Conservation (phyloP, 306 rosid species). For the Crotalaria pallida region DNA sequence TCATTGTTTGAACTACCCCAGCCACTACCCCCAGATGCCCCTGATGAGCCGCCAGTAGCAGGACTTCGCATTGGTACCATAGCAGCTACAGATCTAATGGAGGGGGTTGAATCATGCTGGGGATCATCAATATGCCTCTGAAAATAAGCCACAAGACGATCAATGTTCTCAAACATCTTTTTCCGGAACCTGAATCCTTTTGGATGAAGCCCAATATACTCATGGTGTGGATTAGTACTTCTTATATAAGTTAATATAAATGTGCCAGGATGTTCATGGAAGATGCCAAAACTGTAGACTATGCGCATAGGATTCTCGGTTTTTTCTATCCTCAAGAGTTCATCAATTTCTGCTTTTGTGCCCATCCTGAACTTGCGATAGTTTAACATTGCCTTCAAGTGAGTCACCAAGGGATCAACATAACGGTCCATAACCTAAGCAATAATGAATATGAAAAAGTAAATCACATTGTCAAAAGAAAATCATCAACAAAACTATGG, state of each 20-base stretch:
- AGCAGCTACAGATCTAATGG: slow-evolving; percentile 96
- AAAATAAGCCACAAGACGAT: slow-evolving; percentile 85
- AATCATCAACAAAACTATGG: background rate
- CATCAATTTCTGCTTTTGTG: slow-evolving; percentile 87
- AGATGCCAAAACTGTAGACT: slow-evolving; percentile 86
- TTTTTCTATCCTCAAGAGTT: slow-evolving; percentile 72
- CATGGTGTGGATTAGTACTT: slow-evolving; percentile 95
- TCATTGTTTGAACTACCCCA: slow-evolving; percentile 81
- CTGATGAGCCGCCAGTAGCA: slow-evolving; percentile 90
- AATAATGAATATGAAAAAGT: slow-evolving; percentile 1
- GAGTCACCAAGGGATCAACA: slow-evolving; percentile 91
- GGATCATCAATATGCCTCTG: slow-evolving; percentile 93
- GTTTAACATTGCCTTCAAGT: slow-evolving; percentile 74
- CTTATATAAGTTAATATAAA: slow-evolving; percentile 81
- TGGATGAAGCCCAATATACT: slow-evolving; percentile 94
- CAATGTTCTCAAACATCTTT: slow-evolving; percentile 94
- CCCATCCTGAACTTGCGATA: slow-evolving; percentile 90
- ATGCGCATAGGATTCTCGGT: slow-evolving; percentile 79
- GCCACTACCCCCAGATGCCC: slow-evolving; percentile 69
- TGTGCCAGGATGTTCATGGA: slow-evolving; percentile 98
- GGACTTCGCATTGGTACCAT: slow-evolving; percentile 99
- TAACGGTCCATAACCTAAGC: slow-evolving; percentile 94
- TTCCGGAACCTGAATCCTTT: slow-evolving; percentile 96
- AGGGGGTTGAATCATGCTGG: slow-evolving; percentile 69
- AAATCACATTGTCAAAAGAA: background rate